A percentile compares a stretch with the other conserved stretches of the same genome.
phyloP scores from a whole-genome alignment of 2,329 filamentous ascomycete species.

The Beauveria sp. region DNA sequence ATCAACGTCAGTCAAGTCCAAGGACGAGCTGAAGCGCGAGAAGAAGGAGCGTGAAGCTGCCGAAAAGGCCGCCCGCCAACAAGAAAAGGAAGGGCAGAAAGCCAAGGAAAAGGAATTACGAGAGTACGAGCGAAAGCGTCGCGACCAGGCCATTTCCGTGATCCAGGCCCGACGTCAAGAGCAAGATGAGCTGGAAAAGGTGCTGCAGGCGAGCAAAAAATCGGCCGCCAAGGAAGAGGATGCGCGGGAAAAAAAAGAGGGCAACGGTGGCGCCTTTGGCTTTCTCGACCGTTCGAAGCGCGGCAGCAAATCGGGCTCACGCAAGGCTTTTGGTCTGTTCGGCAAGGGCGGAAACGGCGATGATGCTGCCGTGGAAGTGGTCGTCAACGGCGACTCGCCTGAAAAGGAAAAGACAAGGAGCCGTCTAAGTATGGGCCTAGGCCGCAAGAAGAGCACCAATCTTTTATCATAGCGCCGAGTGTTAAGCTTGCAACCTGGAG shows the following conservation, averaged over 20 bases:
- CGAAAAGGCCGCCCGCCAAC: constrained; percentile 50
- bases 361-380: constrained; percentile 12
- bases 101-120: constrained; percentile 32
- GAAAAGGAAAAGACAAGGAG: constrained; percentile 51
- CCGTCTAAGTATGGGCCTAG: constrained; percentile 58
- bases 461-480: constrained; percentile 22
- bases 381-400: constrained; percentile 19
- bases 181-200: constrained; percentile 54
- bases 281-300: constrained; percentile 61
- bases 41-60: constrained; percentile 58
- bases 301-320: constrained; percentile 70
- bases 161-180: constrained; percentile 47
- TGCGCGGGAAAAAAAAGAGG: constrained; percentile 31
- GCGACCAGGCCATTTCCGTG: constrained; percentile 48
- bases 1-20: constrained; percentile 29
- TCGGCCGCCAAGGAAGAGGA: constrained; percentile 48
- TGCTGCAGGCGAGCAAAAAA: constrained; percentile 58
- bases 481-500: neutral
- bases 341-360: constrained; percentile 38
- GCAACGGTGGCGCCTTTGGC: constrained; percentile 31
- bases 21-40: constrained; percentile 56
- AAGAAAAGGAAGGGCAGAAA: constrained; percentile 41
- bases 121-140: constrained; percentile 27
- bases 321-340: constrained; percentile 64
- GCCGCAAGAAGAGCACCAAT: constrained; percentile 62